Base-by-base conservation (phyloP, 768 basidiomycete species). In the Saitozyma sp. region DNA sequence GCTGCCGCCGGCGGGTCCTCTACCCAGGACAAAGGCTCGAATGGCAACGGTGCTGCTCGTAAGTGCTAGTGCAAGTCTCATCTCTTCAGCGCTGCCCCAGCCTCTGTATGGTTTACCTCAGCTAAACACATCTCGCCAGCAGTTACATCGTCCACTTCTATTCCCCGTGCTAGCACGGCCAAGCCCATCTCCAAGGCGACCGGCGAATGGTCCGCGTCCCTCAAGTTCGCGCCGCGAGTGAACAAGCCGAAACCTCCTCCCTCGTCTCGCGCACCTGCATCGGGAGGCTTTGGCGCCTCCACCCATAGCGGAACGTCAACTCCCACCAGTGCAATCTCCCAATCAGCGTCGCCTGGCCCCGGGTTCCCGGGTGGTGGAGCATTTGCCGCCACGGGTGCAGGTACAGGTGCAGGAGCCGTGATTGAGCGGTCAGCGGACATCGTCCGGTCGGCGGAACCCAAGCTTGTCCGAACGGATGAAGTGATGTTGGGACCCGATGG, bases 161-260 rank as follows among this genome's bases (percentile, higher is more conserved):
- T 29, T 2, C 29, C 29, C 29, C 2, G 29, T 29, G 29, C 29
- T 29, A 29, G 29, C 29, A 29, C 29, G 29, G 29, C 29, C 29
- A 29, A 29, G 29, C 29, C 29, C 29, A 29, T 29, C 29, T 5
- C 45, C 16, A 61, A 59, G 48, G 41, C 63, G 19, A 45, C 67
- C 20, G 72, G 58, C 13, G 68, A 61, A 42, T 73, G 66, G 61
- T 75, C 77, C 10, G 75, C 77, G 6, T 70, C 74, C 0, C 56
- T 78, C 6, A 69, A 71, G 19, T 78, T 78, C 61, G 77, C 77
- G n/a, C 77, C 77, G 0, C 50, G 75, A 45, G 50, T 76, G 10
- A 63, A 63, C n/a, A 60, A 71, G 54, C 59, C 69, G 0, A 70
- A 67, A 62, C 56, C 69, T 8, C 9, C 59, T 20, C 3, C 63